Conservation (phyloP, 2,329 filamentous ascomycete species). For the Penicillium occitanis region DNA sequence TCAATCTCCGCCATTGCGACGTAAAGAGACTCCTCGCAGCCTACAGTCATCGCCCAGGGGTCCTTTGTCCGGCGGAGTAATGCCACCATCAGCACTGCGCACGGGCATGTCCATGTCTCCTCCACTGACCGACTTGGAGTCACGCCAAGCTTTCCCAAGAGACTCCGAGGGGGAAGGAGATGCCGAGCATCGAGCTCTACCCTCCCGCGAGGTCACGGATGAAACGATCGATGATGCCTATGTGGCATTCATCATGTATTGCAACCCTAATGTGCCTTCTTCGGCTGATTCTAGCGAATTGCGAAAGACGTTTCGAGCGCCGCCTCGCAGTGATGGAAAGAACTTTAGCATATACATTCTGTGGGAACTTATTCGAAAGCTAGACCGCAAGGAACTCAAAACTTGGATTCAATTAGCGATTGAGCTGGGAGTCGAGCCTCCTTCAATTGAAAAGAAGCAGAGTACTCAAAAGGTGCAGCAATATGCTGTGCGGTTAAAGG, state of each 20-base stretch:
- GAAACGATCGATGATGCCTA: constrained; percentile 78
- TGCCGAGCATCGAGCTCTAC: constrained; percentile 56
- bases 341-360: constrained; percentile 75
- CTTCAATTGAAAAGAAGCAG: constrained; percentile 76
- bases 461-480: constrained; percentile 93
- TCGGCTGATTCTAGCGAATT: constrained; percentile 69
- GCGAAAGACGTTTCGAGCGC: constrained; percentile 71
- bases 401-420: constrained; percentile 89
- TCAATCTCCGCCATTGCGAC: constrained; percentile 39
- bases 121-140: constrained; percentile 34
- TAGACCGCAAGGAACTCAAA: constrained; percentile 81
- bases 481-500: constrained; percentile 89
- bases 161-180: constrained; percentile 30
- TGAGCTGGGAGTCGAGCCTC: constrained; percentile 83
- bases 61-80: constrained; percentile 30
- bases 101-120: constrained; percentile 44
- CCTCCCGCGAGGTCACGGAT: constrained; percentile 66
- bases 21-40: constrained; percentile 40
- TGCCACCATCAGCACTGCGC: constrained; percentile 30
- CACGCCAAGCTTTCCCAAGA: constrained; percentile 31
- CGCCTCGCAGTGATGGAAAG: constrained; percentile 85
- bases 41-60: constrained; percentile 41
- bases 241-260: constrained; percentile 81
- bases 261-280: constrained; percentile 77
- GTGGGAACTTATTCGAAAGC: constrained; percentile 73